A percentile compares a stretch with the other conserved stretches of the same genome.
Evolutionary conservation across 495 filamentous ascomycete genomes (phyloP).

Genomic region (Talaromyces liani): DNA sequence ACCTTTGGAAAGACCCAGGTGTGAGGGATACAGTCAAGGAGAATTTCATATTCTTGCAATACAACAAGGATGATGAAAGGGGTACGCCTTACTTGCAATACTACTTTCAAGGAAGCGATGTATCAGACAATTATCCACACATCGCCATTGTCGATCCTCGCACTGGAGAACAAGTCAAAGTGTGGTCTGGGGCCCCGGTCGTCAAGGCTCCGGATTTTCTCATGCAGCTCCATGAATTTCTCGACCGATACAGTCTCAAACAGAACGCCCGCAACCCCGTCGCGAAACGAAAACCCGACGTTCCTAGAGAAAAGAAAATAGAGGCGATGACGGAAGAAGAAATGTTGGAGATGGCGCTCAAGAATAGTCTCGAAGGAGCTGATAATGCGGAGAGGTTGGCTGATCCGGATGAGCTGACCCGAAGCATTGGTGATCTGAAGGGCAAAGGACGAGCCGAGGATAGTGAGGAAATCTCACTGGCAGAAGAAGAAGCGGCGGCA

Average conservation of each 20-base stretch:
- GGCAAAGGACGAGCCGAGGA: slow-evolving; percentile 56
- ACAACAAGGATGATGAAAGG: slow-evolving; percentile 67
- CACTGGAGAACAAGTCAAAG: slow-evolving; percentile 94
- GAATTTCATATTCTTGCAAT: slow-evolving; percentile 94
- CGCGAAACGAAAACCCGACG: slow-evolving; percentile 67
- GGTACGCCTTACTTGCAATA: slow-evolving; percentile 78
- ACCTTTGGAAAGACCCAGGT: slow-evolving; percentile 83
- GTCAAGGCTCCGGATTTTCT: slow-evolving; percentile 74
- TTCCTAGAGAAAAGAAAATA: slow-evolving; percentile 60
- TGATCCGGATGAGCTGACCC: slow-evolving; percentile 85
- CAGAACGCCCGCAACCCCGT: slow-evolving; percentile 88
- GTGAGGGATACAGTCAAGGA: slow-evolving; percentile 76
- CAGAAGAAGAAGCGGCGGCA: slow-evolving; percentile 7
- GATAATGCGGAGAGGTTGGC: slow-evolving; percentile 31
- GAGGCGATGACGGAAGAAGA: slow-evolving; percentile 93
- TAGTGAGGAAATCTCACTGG: slow-evolving; percentile 31
- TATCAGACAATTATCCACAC: slow-evolving; percentile 80
- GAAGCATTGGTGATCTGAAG: slow-evolving; percentile 47
- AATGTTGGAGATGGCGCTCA: slow-evolving; percentile 87
- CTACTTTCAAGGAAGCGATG: slow-evolving; percentile 70
- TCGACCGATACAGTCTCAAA: slow-evolving; percentile 88
- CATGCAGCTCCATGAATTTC: slow-evolving; percentile 86
- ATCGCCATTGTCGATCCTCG: slow-evolving; percentile 93
- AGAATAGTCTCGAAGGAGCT: slow-evolving; percentile 61
- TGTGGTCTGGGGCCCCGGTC: slow-evolving; percentile 81